Base-by-base conservation (phyloP, 768 basidiomycete genomes). In the Coprinopsis marcescibilis region DNA sequence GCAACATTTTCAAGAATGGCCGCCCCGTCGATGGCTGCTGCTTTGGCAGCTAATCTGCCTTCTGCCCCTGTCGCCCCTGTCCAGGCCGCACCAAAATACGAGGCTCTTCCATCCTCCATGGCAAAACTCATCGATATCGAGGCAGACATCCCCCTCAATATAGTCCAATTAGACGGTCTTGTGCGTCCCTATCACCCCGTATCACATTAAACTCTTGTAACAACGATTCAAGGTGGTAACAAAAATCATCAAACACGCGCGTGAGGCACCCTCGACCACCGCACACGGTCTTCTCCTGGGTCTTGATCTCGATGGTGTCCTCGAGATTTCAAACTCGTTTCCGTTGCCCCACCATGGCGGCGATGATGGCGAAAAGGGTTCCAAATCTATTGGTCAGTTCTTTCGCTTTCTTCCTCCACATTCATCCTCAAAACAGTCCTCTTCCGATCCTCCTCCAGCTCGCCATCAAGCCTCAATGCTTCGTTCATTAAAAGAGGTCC, bases 111-210 rank as follows among this genome's bases (percentile, higher is more conserved):
- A 14, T 78, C 91, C 3, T 88, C 90, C 52, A 90, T 95, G 87
- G 80, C 91, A 36, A 92, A 89, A 62, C 84, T 83, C 43, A 83
- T 97, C 61, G 94, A 97, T 67, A 86, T 92, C 54, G 93, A 96
- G 69, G 92, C 84, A 35, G 84, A 89, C 55, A 89, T 93, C 57
- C 78, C 87, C 10, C 67, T 95, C 45, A 81, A 76, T 36, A 71
- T 65, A 48, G 88, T 96, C 12, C 88, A 92, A 65, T 66, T 97
- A 5, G 91, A 92, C 65, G 90, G 83, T 30, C 67, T 95, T 75
- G 93, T 93, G 63, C 62, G 86, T 42, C 30, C 30, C 30, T 32
- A 32, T 8, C 30, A 32, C 30, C 38, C 19, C 32, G 12, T 37
- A 51, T 50, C 38, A 23, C 35, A 41, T 25, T 15, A 36, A 47